Base-by-base conservation (phyloP, 1,284 basidiomycete genomes). In the Ceratobasidium papillatum region DNA sequence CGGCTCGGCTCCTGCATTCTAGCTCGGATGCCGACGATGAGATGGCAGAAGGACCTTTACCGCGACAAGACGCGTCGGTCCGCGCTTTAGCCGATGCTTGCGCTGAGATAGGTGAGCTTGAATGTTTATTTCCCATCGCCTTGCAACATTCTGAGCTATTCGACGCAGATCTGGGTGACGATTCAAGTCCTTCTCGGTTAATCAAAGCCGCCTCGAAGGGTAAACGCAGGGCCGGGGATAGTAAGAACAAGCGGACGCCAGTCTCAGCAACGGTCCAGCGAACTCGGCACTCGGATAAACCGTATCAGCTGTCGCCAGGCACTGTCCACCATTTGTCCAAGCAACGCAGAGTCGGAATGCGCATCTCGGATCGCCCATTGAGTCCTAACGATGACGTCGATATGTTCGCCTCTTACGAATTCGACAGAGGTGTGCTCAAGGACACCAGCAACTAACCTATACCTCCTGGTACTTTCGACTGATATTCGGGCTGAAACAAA, bases 321-420 rank as follows among this genome's bases (percentile, higher is more conserved):
- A 27, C 66, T 3, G 66, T 71, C 17, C 27, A 59, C n/a, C 52
- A 22, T n/a, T 27, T 71, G 19, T 58, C 66, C 1, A 52, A 71
- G 41, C 52, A 41, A 19, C 66, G 51, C 3, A 12, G 66, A 34
- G 66, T 71, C 27, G 66, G 54, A 19, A 71, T 71, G 66, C 66
- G 54, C 32, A 71, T 71, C 38, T 52, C 58, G 25, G 38, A 38
- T 11, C 47, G 41, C 9, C 38, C 66, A 0, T 19, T 59, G 17
- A 71, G 66, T 27, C 66, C 66, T 17, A 71, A 71, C 34, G 41
- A 71, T 5, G 66, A 71, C 7, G 41, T 22, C 41, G 66, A 71
- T 52, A 71, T 71, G 38, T 71, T 71, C 32, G 66, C 66, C 2
- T 43, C 54, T 11, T 71, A 71, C 43, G 54, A 71, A 19, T 71